Conservation (phyloP, 2,329 filamentous ascomycete genomes). For the Nemania bipapillata region DNA sequence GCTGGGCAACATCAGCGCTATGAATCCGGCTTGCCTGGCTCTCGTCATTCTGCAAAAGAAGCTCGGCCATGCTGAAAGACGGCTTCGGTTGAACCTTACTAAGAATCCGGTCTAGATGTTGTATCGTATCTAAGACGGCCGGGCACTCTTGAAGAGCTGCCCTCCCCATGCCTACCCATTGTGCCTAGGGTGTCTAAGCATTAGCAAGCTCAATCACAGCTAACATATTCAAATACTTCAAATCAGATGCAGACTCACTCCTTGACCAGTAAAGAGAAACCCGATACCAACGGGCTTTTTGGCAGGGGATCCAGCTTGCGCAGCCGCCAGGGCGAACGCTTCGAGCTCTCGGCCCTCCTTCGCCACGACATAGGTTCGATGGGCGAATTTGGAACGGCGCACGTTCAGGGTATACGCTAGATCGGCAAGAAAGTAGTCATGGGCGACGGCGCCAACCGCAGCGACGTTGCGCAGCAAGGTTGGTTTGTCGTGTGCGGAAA, state of each 20-base stretch:
- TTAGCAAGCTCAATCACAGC: not conserved
- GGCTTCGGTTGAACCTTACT: slow-evolving; percentile 33
- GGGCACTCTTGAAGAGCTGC: slow-evolving; percentile 35
- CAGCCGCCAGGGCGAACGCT: slow-evolving; percentile 20
- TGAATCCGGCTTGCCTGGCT: slow-evolving; percentile 27
- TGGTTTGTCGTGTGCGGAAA: slow-evolving; percentile 42
- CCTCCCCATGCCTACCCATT: slow-evolving; percentile 48
- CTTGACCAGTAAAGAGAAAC: slow-evolving; percentile 48
- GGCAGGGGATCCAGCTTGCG: not conserved
- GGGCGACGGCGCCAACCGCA: slow-evolving; percentile 35
- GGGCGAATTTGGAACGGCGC: slow-evolving; percentile 33
- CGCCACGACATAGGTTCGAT: slow-evolving; percentile 30
- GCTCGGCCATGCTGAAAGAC: slow-evolving; percentile 29
- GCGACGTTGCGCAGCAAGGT: slow-evolving; percentile 41
- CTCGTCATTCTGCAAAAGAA: slow-evolving; percentile 20
- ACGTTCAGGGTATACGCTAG: slow-evolving; percentile 40
- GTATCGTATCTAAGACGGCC: slow-evolving; percentile 24
- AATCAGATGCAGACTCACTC: slow-evolving; percentile 20
- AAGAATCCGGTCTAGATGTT: slow-evolving; percentile 34
- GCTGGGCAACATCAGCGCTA: slow-evolving; percentile 46
- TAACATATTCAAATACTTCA: not conserved
- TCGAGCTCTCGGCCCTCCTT: slow-evolving; percentile 29
- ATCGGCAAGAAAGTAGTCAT: slow-evolving; percentile 38
- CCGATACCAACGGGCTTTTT: slow-evolving; percentile 24
- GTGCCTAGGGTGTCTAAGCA: slow-evolving; percentile 29